Evolutionary conservation across 129 eudicot species (phyloP).

Genomic region (Oenanthe sinensis): DNA sequence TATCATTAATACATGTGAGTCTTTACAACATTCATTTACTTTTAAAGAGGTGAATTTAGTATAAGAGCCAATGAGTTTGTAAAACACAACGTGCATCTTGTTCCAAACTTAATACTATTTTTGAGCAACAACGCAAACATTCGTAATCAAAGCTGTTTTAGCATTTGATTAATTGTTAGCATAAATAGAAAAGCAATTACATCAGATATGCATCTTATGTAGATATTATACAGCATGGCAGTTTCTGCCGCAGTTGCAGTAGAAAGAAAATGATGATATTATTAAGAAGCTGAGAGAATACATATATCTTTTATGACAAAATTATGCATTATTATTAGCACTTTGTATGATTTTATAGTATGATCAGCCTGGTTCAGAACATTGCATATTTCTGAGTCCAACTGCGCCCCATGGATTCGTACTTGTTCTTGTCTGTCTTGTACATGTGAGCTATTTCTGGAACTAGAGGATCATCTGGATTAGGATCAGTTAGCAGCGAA

Average conservation of each 20-base stretch:
- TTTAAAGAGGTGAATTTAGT: background rate
- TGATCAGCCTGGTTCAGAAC: conserved; percentile 27
- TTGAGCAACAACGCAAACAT: background rate
- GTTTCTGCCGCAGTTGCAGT: background rate
- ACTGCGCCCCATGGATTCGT: conserved; percentile 66
- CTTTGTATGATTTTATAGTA: background rate
- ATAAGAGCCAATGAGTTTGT: background rate
- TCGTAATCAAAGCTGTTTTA: background rate
- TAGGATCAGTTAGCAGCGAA: conserved; percentile 69
- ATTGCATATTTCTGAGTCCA: conserved; percentile 86
- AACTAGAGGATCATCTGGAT: conserved; percentile 76
- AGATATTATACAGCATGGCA: background rate
- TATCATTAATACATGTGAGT: background rate
- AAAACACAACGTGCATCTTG: background rate
- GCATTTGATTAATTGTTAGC: background rate
- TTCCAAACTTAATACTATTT: background rate
- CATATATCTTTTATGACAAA: background rate
- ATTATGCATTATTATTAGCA: background rate
- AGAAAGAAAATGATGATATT: background rate
- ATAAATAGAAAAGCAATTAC: background rate
- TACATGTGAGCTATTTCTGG: conserved; percentile 85
- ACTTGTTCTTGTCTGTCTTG: conserved; percentile 58
- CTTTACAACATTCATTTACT: background rate
- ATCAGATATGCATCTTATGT: background rate
- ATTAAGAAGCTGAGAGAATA: background rate